Conservation (phyloP, 2,329 filamentous ascomycete genomes). For the Ilyonectria sp. region DNA sequence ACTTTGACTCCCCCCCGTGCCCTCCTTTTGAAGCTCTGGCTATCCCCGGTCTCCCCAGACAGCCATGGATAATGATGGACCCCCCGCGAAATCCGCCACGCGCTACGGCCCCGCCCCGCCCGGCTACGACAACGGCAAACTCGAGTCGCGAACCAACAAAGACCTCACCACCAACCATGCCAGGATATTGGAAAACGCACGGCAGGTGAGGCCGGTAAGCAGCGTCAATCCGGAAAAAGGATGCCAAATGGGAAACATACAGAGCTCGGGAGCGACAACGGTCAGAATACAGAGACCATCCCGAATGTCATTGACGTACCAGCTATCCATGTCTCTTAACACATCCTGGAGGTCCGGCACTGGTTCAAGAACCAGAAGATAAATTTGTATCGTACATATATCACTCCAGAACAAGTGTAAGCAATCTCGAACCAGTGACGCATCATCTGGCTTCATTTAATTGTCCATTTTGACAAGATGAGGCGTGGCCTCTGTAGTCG, state of each 20-base stretch:
- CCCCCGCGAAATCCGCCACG: constrained; percentile 18
- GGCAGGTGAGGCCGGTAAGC: neutral
- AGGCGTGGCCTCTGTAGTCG: too few species aligned
- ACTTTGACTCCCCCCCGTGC: neutral
- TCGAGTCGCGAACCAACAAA: neutral
- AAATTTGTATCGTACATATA: too few species aligned
- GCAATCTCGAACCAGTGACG: too few species aligned
- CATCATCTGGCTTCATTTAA: too few species aligned
- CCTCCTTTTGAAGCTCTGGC: neutral
- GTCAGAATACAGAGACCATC: too few species aligned
- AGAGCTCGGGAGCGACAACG: too few species aligned
- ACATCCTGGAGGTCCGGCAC: too few species aligned
- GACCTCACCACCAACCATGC: constrained; percentile 8
- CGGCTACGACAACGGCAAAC: constrained; percentile 22
- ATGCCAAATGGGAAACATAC: neutral
- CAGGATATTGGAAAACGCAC: neutral
- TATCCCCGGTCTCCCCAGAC: neutral
- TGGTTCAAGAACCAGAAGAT: too few species aligned
- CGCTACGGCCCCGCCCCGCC: constrained; percentile 6
- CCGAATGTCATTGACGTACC: too few species aligned
- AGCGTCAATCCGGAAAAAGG: neutral
- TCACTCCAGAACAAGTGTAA: too few species aligned
- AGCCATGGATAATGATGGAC: constrained; percentile 3
- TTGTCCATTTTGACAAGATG: too few species aligned
- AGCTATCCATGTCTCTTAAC: too few species aligned